Percentiles rank a stretch among this genome's conserved stretches.
Evolutionary conservation across 2,329 filamentous ascomycete species (phyloP).

Genomic region (Helotiales sp.): DNA sequence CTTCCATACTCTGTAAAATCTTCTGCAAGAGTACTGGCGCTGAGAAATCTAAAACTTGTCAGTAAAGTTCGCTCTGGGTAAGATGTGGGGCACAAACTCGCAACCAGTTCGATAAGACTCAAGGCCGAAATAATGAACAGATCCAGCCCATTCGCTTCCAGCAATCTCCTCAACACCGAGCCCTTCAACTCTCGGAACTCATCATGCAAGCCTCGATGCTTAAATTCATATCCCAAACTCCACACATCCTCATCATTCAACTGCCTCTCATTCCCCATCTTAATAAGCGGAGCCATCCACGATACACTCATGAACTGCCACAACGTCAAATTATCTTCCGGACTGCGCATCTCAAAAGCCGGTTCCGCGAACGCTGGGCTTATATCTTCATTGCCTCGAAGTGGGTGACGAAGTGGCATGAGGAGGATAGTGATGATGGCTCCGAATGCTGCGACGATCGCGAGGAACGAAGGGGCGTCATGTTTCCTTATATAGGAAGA

Average conservation of each 20-base stretch:
- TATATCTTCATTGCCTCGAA: slow-evolving; percentile 59
- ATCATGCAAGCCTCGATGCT: slow-evolving; percentile 75
- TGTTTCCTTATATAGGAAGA: slow-evolving; percentile 26
- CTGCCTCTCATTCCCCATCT: slow-evolving; percentile 65
- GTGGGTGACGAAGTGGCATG: slow-evolving; percentile 73
- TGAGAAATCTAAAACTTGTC: slow-evolving; percentile 53
- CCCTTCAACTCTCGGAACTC: slow-evolving; percentile 76
- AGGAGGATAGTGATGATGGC: slow-evolving; percentile 60
- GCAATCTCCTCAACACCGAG: slow-evolving; percentile 70
- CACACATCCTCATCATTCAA: slow-evolving; percentile 82
- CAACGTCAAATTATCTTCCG: slow-evolving; percentile 79
- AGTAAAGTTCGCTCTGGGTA: slow-evolving; percentile 20
- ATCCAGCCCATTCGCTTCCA: slow-evolving; percentile 81
- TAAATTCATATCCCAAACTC: slow-evolving; percentile 79
- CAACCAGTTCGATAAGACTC: slow-evolving; percentile 65
- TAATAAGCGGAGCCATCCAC: slow-evolving; percentile 80
- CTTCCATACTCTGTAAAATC: slow-evolving; percentile 69
- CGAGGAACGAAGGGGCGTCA: slow-evolving; percentile 35
- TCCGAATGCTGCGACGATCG: slow-evolving; percentile 49
- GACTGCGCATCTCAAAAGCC: slow-evolving; percentile 65
- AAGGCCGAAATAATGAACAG: slow-evolving; percentile 62
- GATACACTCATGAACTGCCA: slow-evolving; percentile 86
- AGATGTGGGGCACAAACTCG: slow-evolving; percentile 48
- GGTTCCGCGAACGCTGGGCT: slow-evolving; percentile 61
- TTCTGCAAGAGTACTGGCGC: slow-evolving; percentile 74